These are phyloP conservation scores for Rhodotorula diobovata DNA, from an alignment of 768 basidiomycete species.

Conservation along the genomic window DNA sequence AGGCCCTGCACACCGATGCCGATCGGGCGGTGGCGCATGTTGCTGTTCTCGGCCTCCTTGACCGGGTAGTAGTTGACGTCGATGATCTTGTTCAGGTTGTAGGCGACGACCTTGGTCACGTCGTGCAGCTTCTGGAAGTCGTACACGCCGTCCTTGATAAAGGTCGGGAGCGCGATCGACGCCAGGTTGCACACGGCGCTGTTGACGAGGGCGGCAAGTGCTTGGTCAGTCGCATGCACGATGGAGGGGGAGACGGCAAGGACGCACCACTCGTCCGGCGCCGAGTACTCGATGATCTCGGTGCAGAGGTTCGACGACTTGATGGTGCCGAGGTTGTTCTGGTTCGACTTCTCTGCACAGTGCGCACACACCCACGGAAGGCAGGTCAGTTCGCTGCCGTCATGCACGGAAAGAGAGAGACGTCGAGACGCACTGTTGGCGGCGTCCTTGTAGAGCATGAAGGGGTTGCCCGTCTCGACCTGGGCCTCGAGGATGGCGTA, in stretches of 20 bases:
- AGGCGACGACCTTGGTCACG: conserved; percentile 84
- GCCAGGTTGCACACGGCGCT: conserved; percentile 94
- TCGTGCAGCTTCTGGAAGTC: conserved; percentile 94
- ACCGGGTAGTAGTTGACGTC: conserved; percentile 94
- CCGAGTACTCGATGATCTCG: conserved; percentile 96
- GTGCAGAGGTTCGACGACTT: conserved; percentile 99
- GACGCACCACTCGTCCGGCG: conserved; percentile 64
- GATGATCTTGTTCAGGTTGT: conserved; percentile 90
- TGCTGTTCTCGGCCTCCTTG: conserved; percentile 81
- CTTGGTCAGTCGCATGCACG: background rate
- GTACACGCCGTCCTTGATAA: conserved; percentile 62
- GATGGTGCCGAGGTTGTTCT: conserved; percentile 96
- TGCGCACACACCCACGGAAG: background rate
- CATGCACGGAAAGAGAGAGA: background rate
- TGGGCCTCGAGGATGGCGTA: conserved; percentile 94
- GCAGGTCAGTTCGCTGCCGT: too few relatives aligned
- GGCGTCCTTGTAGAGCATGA: conserved; percentile 98
- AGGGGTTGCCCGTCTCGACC: conserved; percentile 97
- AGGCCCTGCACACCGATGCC: conserved; percentile 97
- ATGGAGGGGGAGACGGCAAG: too few relatives aligned
- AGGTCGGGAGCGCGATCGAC: conserved; percentile 89
- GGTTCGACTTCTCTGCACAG: conserved; percentile 82
- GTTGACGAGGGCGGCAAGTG: background rate
- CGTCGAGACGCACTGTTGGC: conserved; percentile 66
- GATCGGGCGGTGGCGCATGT: conserved; percentile 95